These are phyloP conservation scores for Guadua angustifolia DNA, from an alignment of 176 grass and related monocot species.

Conservation along the genomic window DNA sequence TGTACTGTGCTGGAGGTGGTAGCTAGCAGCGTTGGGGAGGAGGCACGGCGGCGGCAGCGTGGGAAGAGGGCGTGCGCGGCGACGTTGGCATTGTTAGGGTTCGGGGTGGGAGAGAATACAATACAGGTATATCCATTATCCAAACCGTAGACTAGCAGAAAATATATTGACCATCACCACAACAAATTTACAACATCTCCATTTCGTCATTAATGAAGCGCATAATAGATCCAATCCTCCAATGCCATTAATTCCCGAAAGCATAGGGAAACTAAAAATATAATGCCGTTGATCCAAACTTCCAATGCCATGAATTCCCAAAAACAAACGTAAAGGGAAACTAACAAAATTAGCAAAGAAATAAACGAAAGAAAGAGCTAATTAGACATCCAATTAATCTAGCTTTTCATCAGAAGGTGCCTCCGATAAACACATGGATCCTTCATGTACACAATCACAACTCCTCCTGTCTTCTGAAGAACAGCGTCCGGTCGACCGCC, in stretches of 20 bases:
- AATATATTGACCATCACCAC: slow-evolving; percentile 5
- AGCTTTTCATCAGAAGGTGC: background rate
- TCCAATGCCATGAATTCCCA: slow-evolving; percentile 9
- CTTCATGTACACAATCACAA: slow-evolving; percentile 43
- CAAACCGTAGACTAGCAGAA: background rate
- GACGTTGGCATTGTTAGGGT: no score
- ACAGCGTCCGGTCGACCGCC: slow-evolving; percentile 67
- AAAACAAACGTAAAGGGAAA: background rate
- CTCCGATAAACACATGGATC: slow-evolving; percentile 14
- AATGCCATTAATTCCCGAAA: slow-evolving; percentile 5
- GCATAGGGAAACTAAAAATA: background rate
- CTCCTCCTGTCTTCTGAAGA: slow-evolving; percentile 63
- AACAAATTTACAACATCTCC: slow-evolving; percentile 40
- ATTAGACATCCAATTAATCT: slow-evolving; percentile 27
- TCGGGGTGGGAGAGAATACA: no score
- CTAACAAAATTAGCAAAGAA: background rate
- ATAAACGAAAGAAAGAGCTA: slow-evolving; percentile 25
- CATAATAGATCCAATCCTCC: slow-evolving; percentile 18
- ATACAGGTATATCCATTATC: background rate
- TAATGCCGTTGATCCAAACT: slow-evolving; percentile 22
- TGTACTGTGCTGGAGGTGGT: no score
- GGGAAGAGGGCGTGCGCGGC: no score
- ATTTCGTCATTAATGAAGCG: slow-evolving; percentile 20
- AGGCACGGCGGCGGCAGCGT: no score
- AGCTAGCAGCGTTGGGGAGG: no score